A percentile compares a stretch with the other conserved stretches of the same genome.
Evolutionary conservation across 139 green algal species (phyloP).

Genomic region (Micromonas commoda): DNA sequence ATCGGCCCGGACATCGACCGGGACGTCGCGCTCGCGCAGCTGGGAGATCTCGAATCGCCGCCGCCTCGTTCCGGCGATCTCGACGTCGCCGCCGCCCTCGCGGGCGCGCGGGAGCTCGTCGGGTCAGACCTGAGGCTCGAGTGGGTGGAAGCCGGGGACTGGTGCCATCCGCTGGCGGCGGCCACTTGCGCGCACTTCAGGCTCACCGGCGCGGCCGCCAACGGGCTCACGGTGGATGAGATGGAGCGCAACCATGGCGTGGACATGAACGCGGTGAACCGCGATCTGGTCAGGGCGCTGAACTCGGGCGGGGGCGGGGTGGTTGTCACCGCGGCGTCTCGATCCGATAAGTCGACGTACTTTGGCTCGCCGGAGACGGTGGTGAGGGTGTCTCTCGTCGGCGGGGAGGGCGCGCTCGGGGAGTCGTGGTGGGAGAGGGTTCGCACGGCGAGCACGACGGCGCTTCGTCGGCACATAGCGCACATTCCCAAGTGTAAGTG

Average conservation of each 20-base stretch:
- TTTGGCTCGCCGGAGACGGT: not conserved
- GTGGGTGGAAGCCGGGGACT: not conserved
- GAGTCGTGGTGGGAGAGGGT: not conserved
- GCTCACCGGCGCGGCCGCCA: constrained; percentile 1
- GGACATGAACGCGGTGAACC: constrained; percentile 12
- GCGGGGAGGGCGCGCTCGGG: not conserved
- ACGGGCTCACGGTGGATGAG: constrained; percentile 2
- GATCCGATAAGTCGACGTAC: not conserved
- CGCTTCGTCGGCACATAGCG: not conserved
- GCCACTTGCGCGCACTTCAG: not conserved
- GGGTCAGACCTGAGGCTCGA: not conserved
- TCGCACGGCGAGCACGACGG: not conserved
- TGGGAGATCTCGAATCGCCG: not conserved
- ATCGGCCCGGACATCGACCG: constrained; percentile 4
- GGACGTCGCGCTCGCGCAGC: not conserved
- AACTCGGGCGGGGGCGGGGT: not conserved
- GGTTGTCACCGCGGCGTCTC: not conserved
- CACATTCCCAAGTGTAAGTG: constrained; percentile 18
- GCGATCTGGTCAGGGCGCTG: not conserved
- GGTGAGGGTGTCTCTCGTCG: not conserved
- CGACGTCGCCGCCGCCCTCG: not conserved
- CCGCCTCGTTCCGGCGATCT: not conserved
- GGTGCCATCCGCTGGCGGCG: not conserved
- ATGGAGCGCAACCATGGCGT: constrained; percentile 10
- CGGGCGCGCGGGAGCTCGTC: not conserved